A percentile compares a stretch with the other conserved stretches of the same genome.
Evolutionary conservation across 345 rosid genomes (phyloP).

Genomic region (Citrus australasica): DNA sequence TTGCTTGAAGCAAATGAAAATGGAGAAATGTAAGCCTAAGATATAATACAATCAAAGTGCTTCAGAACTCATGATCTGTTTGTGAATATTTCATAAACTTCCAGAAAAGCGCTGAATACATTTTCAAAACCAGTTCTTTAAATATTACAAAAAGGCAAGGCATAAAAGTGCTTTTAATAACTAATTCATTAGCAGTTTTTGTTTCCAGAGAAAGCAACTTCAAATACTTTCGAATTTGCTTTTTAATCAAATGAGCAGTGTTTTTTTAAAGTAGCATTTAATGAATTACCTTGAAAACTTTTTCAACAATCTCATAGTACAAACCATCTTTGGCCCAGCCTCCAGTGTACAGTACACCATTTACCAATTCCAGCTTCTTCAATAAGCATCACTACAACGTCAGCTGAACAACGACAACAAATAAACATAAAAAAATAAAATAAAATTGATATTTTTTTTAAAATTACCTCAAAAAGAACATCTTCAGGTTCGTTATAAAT

Average conservation of each 20-base stretch:
- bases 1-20: background rate
- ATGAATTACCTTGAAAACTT: slow-evolving; percentile 45
- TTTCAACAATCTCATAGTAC: slow-evolving; percentile 48
- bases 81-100: background rate
- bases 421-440: too few relatives aligned
- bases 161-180: background rate
- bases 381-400: background rate
- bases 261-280: background rate
- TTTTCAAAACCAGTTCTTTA: background rate
- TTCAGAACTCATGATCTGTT: background rate
- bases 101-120: background rate
- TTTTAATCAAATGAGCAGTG: background rate
- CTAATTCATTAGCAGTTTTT: background rate
- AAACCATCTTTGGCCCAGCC: slow-evolving; percentile 83
- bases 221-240: background rate
- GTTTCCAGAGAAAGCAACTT: background rate
- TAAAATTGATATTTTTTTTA: too few relatives aligned
- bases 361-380: slow-evolving; percentile 80
- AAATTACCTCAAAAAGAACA: slow-evolving; percentile 53
- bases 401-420: background rate
- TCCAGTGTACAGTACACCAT: slow-evolving; percentile 82
- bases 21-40: background rate
- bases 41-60: background rate
- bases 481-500: slow-evolving; percentile 69
- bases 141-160: background rate